Percentiles rank a stretch among this genome's conserved stretches.
These are phyloP conservation scores for Thinopyrum elongatum DNA, from an alignment of 176 grass and related monocot genomes.

Conservation along the genomic window DNA sequence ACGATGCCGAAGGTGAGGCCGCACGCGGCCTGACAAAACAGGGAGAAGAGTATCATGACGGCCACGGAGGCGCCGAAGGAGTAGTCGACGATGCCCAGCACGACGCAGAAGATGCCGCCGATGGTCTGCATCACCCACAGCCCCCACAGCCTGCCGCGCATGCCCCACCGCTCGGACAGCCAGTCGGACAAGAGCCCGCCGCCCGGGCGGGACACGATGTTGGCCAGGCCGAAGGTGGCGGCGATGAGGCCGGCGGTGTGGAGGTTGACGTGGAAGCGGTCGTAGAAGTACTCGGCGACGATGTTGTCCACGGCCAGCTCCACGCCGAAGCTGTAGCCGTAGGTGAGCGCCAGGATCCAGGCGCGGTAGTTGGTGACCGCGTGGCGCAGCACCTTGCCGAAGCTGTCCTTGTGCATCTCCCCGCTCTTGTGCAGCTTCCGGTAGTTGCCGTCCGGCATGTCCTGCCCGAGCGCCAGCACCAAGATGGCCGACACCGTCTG, in stretches of 20 bases:
- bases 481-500: constrained; percentile 68
- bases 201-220: constrained; percentile 63
- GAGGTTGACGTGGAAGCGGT: constrained; percentile 75
- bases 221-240: constrained; percentile 84
- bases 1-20: constrained; percentile 85
- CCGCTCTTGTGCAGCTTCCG: constrained; percentile 56
- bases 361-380: constrained; percentile 67
- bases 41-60: constrained; percentile 77
- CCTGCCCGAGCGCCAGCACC: constrained; percentile 69
- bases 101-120: constrained; percentile 62
- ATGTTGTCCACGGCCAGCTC: constrained; percentile 90
- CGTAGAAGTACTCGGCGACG: constrained; percentile 84
- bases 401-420: constrained; percentile 79
- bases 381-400: constrained; percentile 61
- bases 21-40: constrained; percentile 75
- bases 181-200: constrained; percentile 72
- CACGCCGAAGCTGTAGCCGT: constrained; percentile 86
- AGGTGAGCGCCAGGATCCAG: constrained; percentile 77
- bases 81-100: constrained; percentile 48
- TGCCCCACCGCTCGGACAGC: constrained; percentile 57
- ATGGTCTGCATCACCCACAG: constrained; percentile 70
- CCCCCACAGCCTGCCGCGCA: constrained; percentile 84
- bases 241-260: constrained; percentile 59
- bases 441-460: constrained; percentile 86
- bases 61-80: constrained; percentile 44